phyloP scores from a whole-genome alignment of 2,329 filamentous ascomycete species.

The Phialophora macrospora region DNA sequence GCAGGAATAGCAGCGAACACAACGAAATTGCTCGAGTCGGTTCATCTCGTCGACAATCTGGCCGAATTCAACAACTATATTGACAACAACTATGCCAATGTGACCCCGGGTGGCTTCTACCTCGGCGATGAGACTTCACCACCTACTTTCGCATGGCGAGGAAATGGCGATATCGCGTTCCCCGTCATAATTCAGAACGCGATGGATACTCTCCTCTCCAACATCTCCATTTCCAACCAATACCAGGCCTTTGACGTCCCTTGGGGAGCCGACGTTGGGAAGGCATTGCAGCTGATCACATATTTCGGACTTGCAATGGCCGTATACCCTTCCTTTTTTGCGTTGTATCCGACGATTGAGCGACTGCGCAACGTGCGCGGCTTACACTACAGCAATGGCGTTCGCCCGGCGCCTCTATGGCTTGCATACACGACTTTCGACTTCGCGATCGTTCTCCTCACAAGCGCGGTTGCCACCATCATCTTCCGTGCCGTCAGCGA shows the following conservation, averaged over 20 bases:
- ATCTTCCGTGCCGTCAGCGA: constrained; percentile 68
- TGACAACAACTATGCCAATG: constrained; percentile 64
- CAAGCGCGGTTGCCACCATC: constrained; percentile 68
- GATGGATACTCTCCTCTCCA: constrained; percentile 68
- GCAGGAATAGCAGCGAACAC: constrained; percentile 41
- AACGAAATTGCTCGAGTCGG: constrained; percentile 44
- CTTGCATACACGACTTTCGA: constrained; percentile 81
- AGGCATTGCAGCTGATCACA: constrained; percentile 76
- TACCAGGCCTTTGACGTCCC: constrained; percentile 78
- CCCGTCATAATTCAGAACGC: constrained; percentile 63
- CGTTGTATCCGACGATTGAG: constrained; percentile 86
- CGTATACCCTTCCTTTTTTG: constrained; percentile 83
- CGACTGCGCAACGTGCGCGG: constrained; percentile 77
- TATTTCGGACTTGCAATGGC: constrained; percentile 81
- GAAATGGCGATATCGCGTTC: constrained; percentile 64
- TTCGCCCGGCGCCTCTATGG: constrained; percentile 82
- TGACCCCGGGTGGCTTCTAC: constrained; percentile 81
- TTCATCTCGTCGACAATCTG: constrained; percentile 66
- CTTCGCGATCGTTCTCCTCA: constrained; percentile 71
- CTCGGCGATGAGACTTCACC: constrained; percentile 64
- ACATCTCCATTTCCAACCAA: constrained; percentile 70
- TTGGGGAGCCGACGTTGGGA: constrained; percentile 69
- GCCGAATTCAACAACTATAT: constrained; percentile 72
- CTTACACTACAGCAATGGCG: constrained; percentile 89
- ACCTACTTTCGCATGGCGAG: constrained; percentile 73